These are phyloP conservation scores for Aspergillus pseudoviridinutans DNA, from an alignment of 2,329 filamentous ascomycete genomes.

Conservation along the genomic window DNA sequence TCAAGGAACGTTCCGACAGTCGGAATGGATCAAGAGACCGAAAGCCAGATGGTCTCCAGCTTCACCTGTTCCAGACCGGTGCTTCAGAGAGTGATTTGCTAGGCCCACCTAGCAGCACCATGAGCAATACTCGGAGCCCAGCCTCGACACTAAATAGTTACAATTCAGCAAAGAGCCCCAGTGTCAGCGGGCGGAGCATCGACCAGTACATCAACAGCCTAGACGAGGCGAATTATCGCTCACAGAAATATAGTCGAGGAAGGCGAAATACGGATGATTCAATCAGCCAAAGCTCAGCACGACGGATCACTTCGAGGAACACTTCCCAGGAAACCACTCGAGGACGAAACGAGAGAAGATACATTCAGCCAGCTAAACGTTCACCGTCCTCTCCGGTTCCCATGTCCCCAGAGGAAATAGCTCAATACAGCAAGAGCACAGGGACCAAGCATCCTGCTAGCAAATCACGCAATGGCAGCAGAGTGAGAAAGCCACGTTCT, in stretches of 20 bases:
- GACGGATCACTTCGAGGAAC: slow-evolving; percentile 53
- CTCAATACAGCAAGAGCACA: slow-evolving; percentile 41
- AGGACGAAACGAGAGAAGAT: slow-evolving; percentile 62
- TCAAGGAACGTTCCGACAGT: slow-evolving; percentile 57
- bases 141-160: slow-evolving; percentile 44
- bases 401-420: slow-evolving; percentile 85
- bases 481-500: slow-evolving; percentile 46
- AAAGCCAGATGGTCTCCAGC: slow-evolving; percentile 71
- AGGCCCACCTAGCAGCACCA: slow-evolving; percentile 52
- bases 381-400: slow-evolving; percentile 90
- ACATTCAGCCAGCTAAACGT: slow-evolving; percentile 71
- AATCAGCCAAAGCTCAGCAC: slow-evolving; percentile 46
- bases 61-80: slow-evolving; percentile 55
- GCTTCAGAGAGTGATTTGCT: slow-evolving; percentile 46
- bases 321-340: slow-evolving; percentile 59
- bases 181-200: slow-evolving; percentile 61
- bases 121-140: slow-evolving; percentile 38
- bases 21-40: slow-evolving; percentile 65
- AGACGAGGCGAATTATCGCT: slow-evolving; percentile 68
- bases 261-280: slow-evolving; percentile 41
- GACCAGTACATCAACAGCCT: slow-evolving; percentile 85
- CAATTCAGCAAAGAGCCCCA: slow-evolving; percentile 52
- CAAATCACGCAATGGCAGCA: slow-evolving; percentile 44
- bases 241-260: slow-evolving; percentile 53
- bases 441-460: slow-evolving; percentile 47